Conservation (phyloP, 1,284 basidiomycete species). For the Puccinia hordei region DNA sequence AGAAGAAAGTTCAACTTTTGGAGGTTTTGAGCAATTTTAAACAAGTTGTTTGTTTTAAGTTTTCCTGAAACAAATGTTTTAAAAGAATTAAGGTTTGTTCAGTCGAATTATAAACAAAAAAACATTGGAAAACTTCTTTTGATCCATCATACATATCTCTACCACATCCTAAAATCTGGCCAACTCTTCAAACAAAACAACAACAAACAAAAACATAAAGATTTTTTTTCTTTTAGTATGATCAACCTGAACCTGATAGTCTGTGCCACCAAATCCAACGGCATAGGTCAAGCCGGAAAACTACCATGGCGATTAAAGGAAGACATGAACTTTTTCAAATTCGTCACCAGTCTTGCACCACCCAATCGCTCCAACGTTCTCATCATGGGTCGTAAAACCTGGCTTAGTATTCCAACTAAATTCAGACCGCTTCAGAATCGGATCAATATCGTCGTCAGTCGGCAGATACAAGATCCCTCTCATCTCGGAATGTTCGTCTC, state of each 20-base stretch:
- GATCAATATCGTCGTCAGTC: conserved; percentile 70
- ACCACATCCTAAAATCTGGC: too few relatives aligned
- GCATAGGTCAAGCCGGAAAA: conserved; percentile 74
- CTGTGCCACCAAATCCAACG: conserved; percentile 81
- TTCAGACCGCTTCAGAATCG: conserved; percentile 79
- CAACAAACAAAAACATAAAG: too few relatives aligned
- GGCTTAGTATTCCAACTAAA: conserved; percentile 92
- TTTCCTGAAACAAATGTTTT: too few relatives aligned
- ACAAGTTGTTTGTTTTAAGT: too few relatives aligned
- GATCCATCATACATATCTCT: too few relatives aligned
- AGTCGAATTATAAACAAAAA: too few relatives aligned
- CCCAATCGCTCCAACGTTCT: conserved; percentile 69
- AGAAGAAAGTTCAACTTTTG: too few relatives aligned
- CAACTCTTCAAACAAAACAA: too few relatives aligned
- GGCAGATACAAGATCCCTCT: neutral
- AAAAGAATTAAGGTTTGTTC: too few relatives aligned
- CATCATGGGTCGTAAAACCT: conserved; percentile 95
- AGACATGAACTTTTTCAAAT: conserved; percentile 92
- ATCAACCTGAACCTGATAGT: conserved; percentile 78
- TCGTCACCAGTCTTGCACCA: conserved; percentile 70
- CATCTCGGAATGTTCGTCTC: conserved; percentile 20
- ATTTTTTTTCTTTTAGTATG: too few relatives aligned
- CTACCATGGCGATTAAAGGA: conserved; percentile 87
- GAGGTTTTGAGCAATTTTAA: too few relatives aligned
- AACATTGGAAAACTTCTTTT: too few relatives aligned